Evolutionary conservation across 208 protist species (phyloP).

Genomic region (Vickermania spadyakhi): DNA sequence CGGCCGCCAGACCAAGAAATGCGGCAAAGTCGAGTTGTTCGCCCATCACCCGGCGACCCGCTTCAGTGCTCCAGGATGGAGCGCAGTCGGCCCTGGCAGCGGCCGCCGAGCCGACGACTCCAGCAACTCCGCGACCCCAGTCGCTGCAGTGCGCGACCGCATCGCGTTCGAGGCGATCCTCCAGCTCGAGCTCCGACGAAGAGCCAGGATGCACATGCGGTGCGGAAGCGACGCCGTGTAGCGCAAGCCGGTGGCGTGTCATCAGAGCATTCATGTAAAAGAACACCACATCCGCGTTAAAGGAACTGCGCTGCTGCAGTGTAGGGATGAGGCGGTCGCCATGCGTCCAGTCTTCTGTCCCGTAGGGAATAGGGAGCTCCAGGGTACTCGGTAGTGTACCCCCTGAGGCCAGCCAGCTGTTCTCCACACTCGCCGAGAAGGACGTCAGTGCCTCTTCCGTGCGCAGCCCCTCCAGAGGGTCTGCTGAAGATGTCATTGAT

Average conservation of each 20-base stretch:
- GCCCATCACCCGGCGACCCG: constrained; percentile 11
- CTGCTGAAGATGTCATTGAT: no score
- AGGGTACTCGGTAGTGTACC: not conserved
- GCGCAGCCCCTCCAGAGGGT: no score
- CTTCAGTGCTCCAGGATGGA: constrained; percentile 24
- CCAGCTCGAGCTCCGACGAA: not conserved
- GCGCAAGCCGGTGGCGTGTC: not conserved
- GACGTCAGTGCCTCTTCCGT: not conserved
- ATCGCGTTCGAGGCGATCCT: not conserved
- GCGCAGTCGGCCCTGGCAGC: not conserved
- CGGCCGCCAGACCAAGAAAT: constrained; percentile 59
- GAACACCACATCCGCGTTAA: not conserved
- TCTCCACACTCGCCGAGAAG: not conserved
- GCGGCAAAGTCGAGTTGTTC: constrained; percentile 56
- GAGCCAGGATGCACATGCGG: no score
- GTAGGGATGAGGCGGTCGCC: not conserved
- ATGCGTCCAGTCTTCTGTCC: not conserved
- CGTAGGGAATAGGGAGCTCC: not conserved
- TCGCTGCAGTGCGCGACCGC: not conserved
- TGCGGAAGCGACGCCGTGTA: not conserved
- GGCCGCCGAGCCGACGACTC: constrained; percentile 3
- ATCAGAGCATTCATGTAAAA: not conserved
- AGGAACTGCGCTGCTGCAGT: not conserved
- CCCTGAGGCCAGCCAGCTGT: not conserved
- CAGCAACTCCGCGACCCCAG: not conserved